phyloP scores from a whole-genome alignment of 352 stramenopile genomes.

The Globisporangium uncinulatum region DNA sequence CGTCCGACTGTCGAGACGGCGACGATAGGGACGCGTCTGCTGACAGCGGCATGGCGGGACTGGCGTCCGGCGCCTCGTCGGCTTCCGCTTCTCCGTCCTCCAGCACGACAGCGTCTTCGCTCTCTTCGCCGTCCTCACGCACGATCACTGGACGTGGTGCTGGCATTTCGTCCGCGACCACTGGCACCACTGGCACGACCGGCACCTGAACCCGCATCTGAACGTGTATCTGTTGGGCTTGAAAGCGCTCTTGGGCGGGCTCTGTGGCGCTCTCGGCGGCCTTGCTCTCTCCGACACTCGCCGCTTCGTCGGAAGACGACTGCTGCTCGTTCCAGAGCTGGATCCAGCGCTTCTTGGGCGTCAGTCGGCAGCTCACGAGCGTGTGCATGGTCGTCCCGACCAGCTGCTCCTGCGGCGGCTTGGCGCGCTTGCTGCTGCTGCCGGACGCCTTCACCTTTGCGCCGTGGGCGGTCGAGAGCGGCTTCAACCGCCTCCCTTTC shows the following conservation, averaged over 20 bases:
- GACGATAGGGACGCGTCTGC: not conserved
- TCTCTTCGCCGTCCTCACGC: constrained; percentile 2
- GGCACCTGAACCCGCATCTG: too few species aligned
- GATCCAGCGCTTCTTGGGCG: constrained; percentile 79
- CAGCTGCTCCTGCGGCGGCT: constrained; percentile 3
- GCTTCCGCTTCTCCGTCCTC: not conserved
- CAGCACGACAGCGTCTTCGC: constrained; percentile 4
- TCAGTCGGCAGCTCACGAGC: constrained; percentile 31
- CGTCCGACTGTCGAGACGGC: constrained; percentile 7
- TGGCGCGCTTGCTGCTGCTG: constrained; percentile 12
- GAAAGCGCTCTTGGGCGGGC: too few species aligned
- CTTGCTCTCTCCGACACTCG: not conserved
- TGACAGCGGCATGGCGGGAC: not conserved
- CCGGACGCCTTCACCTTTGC: constrained; percentile 5
- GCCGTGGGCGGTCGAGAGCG: constrained; percentile 17
- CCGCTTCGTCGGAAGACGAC: constrained; percentile 12
- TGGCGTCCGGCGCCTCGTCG: not conserved
- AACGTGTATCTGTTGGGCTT: too few species aligned
- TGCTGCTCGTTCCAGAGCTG: constrained; percentile 58
- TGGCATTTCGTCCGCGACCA: not conserved
- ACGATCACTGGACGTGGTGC: constrained; percentile 8
- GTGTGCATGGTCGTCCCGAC: constrained; percentile 3
- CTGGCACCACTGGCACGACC: not conserved
- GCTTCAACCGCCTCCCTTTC: constrained; percentile 35
- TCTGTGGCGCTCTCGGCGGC: not conserved